phyloP scores from a whole-genome alignment of 2,329 filamentous ascomycete species.

The Trichoderma arundinaceum region DNA sequence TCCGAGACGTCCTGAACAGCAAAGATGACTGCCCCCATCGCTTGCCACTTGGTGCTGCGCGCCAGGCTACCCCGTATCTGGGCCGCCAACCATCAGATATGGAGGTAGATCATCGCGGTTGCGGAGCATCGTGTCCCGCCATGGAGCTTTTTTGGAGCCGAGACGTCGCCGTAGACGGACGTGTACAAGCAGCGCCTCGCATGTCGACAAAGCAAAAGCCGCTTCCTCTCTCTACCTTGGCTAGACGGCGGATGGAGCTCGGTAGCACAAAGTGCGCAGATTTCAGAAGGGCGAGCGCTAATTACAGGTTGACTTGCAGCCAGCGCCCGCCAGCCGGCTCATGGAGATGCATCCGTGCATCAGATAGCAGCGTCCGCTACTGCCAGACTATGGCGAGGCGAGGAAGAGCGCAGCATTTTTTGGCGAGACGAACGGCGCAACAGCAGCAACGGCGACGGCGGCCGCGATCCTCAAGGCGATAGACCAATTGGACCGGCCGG shows the following conservation, averaged over 20 bases:
- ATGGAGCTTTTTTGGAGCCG: slow-evolving; percentile 16
- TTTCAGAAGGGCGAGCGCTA: slow-evolving; percentile 24
- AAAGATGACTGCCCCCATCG: slow-evolving; percentile 9
- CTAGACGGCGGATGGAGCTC: background rate
- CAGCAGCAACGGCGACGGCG: background rate
- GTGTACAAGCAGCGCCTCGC: background rate
- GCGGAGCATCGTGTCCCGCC: slow-evolving; percentile 29
- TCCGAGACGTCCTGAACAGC: slow-evolving; percentile 17
- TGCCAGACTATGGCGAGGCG: slow-evolving; percentile 1
- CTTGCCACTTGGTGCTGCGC: background rate
- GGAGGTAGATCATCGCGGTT: slow-evolving; percentile 31
- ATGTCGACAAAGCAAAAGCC: too few species aligned
- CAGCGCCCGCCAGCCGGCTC: slow-evolving; percentile 16
- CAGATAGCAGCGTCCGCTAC: slow-evolving; percentile 3
- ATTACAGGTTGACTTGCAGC: slow-evolving; percentile 26
- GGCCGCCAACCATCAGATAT: slow-evolving; percentile 27
- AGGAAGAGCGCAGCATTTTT: slow-evolving; percentile 3
- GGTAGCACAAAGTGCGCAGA: background rate
- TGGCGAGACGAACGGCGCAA: slow-evolving; percentile 16
- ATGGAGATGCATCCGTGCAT: slow-evolving; percentile 11
- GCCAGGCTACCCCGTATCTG: slow-evolving; percentile 29
- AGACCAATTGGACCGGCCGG: slow-evolving; percentile 1
- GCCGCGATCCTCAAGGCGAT: background rate
- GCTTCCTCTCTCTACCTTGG: too few species aligned
- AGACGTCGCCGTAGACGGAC: slow-evolving; percentile 16